Percentiles rank a stretch among this genome's conserved stretches.
Conservation (phyloP, 2,329 filamentous ascomycete genomes). For the Stachybotrys echinatus region DNA sequence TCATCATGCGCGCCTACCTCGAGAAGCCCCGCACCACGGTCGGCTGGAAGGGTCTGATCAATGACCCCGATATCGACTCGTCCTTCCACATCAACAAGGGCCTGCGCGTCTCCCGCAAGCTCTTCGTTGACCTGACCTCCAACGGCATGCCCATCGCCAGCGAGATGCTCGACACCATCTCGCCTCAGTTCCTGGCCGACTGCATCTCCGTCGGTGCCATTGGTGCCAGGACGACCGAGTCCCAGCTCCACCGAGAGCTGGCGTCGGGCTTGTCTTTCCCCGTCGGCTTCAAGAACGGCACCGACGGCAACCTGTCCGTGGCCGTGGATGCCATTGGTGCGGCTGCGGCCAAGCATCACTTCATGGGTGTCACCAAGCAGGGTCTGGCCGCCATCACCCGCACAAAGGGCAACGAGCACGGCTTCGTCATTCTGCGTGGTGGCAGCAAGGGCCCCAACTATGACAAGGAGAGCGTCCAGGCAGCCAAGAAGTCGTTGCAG, state of each 20-base stretch:
- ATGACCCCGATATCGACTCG: conserved; percentile 96
- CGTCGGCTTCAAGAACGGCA: conserved; percentile 99
- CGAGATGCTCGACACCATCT: conserved; percentile 99
- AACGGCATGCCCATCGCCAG: conserved; percentile 90
- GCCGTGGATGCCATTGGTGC: conserved; percentile 95
- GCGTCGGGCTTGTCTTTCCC: conserved; percentile 95
- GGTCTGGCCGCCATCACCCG: conserved; percentile 91
- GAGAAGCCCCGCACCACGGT: conserved; percentile 98
- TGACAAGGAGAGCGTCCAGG: conserved; percentile 76
- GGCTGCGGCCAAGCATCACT: conserved; percentile 83
- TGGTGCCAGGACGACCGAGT: conserved; percentile 93
- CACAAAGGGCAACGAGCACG: conserved; percentile 91
- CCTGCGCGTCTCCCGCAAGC: conserved; percentile 80
- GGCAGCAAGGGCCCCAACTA: conserved; percentile 92
- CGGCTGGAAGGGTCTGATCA: conserved; percentile 98
- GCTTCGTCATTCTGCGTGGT: conserved; percentile 92
- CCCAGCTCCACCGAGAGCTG: conserved; percentile 91
- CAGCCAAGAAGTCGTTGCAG: conserved; percentile 69
- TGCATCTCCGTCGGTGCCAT: conserved; percentile 94
- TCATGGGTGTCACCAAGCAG: conserved; percentile 98
- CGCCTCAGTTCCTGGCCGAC: conserved; percentile 94
- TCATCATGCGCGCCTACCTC: conserved; percentile 98
- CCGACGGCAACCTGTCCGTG: conserved; percentile 83
- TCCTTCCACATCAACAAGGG: conserved; percentile 99
- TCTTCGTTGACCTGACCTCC: conserved; percentile 86